Conservation (phyloP, 805 yeast genomes). For the Metschnikowia anglica region DNA sequence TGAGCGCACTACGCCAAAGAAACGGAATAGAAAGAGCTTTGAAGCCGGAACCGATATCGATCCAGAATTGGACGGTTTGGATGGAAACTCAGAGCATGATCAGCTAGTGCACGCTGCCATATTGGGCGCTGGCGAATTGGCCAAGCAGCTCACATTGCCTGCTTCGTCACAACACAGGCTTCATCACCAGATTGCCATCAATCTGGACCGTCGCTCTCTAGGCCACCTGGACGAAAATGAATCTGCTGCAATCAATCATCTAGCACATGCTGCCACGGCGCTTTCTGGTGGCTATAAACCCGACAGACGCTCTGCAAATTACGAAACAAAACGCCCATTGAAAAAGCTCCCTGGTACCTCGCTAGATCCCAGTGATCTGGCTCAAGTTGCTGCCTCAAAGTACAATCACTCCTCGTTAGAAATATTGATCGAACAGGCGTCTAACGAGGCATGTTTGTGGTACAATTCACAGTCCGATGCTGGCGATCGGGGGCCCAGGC, state of each 20-base stretch:
- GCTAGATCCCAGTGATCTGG: background rate
- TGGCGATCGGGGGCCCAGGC: conserved; percentile 34
- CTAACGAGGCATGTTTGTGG: conserved; percentile 37
- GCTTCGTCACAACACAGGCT: conserved; percentile 3
- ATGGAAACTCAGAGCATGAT: conserved; percentile 50
- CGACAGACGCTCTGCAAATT: background rate
- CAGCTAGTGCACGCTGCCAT: conserved; percentile 70
- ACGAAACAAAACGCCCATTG: conserved; percentile 11
- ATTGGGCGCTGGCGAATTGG: conserved; percentile 63
- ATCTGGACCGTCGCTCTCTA: conserved; percentile 5
- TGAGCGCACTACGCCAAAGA: conserved; percentile 16
- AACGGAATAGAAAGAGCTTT: conserved; percentile 13
- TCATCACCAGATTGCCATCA: conserved; percentile 1
- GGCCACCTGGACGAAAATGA: conserved; percentile 1
- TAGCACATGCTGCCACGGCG: conserved; percentile 32
- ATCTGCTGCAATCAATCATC: conserved; percentile 28
- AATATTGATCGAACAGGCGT: conserved; percentile 36
- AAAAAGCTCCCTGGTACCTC: conserved; percentile 9
- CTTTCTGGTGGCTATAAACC: conserved; percentile 15
- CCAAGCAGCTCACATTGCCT: conserved; percentile 38
- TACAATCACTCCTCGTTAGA: conserved; percentile 33
- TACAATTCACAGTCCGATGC: conserved; percentile 26
- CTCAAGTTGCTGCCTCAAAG: conserved; percentile 17
- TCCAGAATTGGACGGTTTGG: conserved; percentile 39
- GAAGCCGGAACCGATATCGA: conserved; percentile 28